phyloP scores from a whole-genome alignment of 2,329 filamentous ascomycete genomes.

The Penicillium sp. region DNA sequence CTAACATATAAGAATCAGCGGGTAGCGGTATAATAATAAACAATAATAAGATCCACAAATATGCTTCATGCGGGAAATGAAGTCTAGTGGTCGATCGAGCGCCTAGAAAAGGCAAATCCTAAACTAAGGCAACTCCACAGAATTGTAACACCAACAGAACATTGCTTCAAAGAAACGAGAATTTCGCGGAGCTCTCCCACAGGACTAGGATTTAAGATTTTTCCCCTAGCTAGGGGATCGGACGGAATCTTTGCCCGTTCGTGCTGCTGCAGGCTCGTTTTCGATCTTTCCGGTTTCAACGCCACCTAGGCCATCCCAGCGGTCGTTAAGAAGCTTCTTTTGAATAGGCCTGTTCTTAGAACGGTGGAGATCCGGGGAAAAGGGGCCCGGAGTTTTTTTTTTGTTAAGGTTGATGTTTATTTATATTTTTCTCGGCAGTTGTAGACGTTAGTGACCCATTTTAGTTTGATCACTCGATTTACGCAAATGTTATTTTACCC shows the following conservation, averaged over 20 bases:
- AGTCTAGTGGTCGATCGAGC: conserved; percentile 4
- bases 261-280: conserved; percentile 18
- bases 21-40: neutral
- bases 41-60: neutral
- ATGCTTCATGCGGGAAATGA: conserved; percentile 11
- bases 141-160: neutral
- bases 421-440: neutral
- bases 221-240: conserved; percentile 1
- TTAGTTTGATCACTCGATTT: neutral
- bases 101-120: neutral
- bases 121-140: neutral
- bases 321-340: conserved; percentile 22
- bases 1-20: neutral
- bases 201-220: neutral
- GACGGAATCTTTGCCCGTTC: conserved; percentile 19
- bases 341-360: conserved; percentile 11
- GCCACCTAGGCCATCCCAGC: conserved; percentile 22
- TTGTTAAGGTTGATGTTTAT: neutral
- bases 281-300: conserved; percentile 20
- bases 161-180: neutral
- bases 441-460: neutral
- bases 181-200: neutral
- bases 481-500: no score
- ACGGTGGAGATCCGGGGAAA: conserved; percentile 3
- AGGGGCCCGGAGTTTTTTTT: neutral